A percentile compares a stretch with the other conserved stretches of the same genome.
phyloP scores from a whole-genome alignment of 345 rosid species.

The Gossypium arboreum region DNA sequence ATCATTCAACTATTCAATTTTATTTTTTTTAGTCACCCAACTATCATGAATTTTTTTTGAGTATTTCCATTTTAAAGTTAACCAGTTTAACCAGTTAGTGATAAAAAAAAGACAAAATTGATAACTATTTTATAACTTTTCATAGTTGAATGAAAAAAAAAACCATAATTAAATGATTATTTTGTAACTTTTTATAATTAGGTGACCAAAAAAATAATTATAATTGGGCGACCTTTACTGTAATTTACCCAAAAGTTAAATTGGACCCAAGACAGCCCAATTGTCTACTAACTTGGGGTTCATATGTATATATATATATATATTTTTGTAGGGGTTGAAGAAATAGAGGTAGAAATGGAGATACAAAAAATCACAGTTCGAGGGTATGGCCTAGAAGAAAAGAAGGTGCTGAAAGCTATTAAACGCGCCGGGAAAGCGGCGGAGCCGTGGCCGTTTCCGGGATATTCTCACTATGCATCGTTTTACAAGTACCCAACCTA shows the following conservation, averaged over 20 bases:
- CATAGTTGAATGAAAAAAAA: too few species aligned
- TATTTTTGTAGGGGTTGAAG: constrained; percentile 58
- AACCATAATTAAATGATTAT: too few species aligned
- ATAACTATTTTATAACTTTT: too few species aligned
- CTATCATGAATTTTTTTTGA: too few species aligned
- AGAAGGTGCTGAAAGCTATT: constrained; percentile 66
- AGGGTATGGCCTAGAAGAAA: constrained; percentile 66
- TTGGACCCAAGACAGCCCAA: neutral
- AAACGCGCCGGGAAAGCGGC: constrained; percentile 73
- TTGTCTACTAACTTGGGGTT: neutral
- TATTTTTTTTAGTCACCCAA: too few species aligned
- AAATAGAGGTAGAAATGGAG: constrained; percentile 86
- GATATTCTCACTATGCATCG: constrained; percentile 62
- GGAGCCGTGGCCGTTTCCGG: constrained; percentile 92
- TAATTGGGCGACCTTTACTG: neutral
- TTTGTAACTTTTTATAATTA: too few species aligned
- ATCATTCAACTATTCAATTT: too few species aligned
- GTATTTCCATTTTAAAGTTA: too few species aligned
- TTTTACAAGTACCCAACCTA: constrained; percentile 79
- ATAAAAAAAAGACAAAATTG: too few species aligned
- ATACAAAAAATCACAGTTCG: constrained; percentile 68
- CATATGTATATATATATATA: neutral
- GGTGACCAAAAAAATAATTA: neutral
- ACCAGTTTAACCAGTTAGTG: too few species aligned
- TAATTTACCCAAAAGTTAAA: too few species aligned